Evolutionary conservation across 139 green algal species (phyloP).

Genomic region (Mychonastes homosphaera): DNA sequence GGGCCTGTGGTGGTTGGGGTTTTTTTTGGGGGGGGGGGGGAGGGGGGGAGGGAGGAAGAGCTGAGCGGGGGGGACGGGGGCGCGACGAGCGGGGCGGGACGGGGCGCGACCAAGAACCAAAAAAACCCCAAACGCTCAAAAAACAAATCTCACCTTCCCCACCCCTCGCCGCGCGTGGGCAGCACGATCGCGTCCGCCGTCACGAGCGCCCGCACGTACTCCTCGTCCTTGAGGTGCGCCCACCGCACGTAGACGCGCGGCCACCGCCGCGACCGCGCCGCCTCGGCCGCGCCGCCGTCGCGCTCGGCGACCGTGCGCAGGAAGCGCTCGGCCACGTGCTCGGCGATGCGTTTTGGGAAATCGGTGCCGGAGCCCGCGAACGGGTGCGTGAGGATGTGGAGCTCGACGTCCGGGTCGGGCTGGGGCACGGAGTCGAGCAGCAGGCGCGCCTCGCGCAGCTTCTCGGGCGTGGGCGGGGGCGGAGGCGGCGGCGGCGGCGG

Average conservation of each 20-base stretch:
- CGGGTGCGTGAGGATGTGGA: slow-evolving; percentile 18
- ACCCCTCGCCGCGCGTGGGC: slow-evolving; percentile 52
- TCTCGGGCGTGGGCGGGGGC: too few species aligned
- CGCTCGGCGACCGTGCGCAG: neutral
- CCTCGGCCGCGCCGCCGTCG: neutral
- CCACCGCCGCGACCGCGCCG: neutral
- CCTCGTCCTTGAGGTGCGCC: slow-evolving; percentile 14
- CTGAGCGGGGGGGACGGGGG: neutral
- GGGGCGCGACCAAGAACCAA: neutral
- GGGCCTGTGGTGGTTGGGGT: slow-evolving; percentile 24
- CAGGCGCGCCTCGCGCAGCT: too few species aligned
- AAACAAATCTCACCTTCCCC: slow-evolving; percentile 25
- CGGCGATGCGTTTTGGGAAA: too few species aligned
- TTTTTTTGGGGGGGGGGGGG: too few species aligned
- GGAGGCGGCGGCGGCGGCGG: too few species aligned
- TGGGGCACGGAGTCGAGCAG: too few species aligned
- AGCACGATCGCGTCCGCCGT: slow-evolving; percentile 51
- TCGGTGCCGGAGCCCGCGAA: neutral
- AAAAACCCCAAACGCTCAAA: neutral
- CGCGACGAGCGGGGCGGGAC: neutral
- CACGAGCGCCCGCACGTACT: slow-evolving; percentile 8
- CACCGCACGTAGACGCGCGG: slow-evolving; percentile 25
- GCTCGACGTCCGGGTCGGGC: slow-evolving; percentile 18
- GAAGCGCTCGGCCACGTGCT: neutral
- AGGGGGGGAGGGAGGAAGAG: neutral